Base-by-base conservation (phyloP, 352 stramenopile genomes). In the Phytophthora hybrid region DNA sequence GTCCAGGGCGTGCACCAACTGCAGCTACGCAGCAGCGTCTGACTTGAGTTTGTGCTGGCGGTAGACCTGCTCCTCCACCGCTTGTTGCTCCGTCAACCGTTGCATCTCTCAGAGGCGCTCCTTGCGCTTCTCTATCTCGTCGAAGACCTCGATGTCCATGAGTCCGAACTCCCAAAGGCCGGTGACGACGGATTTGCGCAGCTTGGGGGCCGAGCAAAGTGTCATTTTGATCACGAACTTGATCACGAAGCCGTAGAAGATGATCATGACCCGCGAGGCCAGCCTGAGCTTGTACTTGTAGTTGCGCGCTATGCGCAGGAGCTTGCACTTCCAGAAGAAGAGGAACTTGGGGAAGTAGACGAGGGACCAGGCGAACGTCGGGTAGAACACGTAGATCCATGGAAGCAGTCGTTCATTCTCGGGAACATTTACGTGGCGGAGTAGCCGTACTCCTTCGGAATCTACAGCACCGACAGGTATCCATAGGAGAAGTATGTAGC, bases 201-300 rank as follows among this genome's bases (percentile, higher is more conserved):
- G n/a, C n/a, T n/a, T n/a, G n/a, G n/a, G n/a, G n/a, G n/a, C n/a
- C n/a, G 82, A 76, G 57, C 87, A 84, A 2, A 91, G 58, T 32
- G 80, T 78, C 80, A 94, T 90, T 56, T 85, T 83, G 53, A 94
- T 80, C 60, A 84, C 74, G 1, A 77, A 58, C 53, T 82, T 82
- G 51, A 94, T 76, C 26, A 93, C 67, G 13, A 78, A 13, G n/a
- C 63, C 81, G 68, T 94, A 94, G 61, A 87, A 69, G 13, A 84
- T 47, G 10, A 83, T 80, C 11, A 83, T 68, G 19, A 86, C 66
- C 34, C 93, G 73, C 9, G 83, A 90, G 31, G 79, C 76, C 62
- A 92, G 77, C 73, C 93, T 85, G 56, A 94, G 73, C 63, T 94
- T 94, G 82, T 94, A 94, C 66, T 90, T 90, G 80, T 92, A 94